Evolutionary conservation across 805 yeast species (phyloP).

Genomic region (Isabelozyma heimii): DNA sequence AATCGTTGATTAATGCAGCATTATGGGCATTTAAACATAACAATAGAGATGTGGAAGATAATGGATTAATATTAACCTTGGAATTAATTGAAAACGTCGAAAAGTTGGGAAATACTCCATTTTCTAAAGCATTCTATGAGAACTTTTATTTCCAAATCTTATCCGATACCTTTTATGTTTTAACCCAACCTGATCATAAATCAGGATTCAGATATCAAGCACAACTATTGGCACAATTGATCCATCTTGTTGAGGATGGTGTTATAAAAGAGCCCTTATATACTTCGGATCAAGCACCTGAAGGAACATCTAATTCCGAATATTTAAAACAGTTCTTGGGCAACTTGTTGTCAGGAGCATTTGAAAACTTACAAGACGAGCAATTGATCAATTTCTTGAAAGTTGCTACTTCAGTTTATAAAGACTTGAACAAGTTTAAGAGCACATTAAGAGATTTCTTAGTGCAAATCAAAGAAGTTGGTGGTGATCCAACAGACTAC

Average conservation of each 20-base stretch:
- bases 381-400: conserved; percentile 80
- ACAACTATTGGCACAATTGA: conserved; percentile 75
- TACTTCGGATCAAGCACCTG: conserved; percentile 75
- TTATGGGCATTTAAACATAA: conserved; percentile 98
- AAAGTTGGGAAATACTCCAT: conserved; percentile 63
- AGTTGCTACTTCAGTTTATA: conserved; percentile 71
- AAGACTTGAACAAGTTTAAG: conserved; percentile 72
- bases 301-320: conserved; percentile 77
- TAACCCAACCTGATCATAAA: conserved; percentile 96
- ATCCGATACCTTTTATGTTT: conserved; percentile 87
- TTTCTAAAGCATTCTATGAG: conserved; percentile 82
- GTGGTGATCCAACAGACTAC: conserved; percentile 94
- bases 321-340: conserved; percentile 80
- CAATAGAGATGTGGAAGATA: conserved; percentile 93
- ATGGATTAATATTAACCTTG: conserved; percentile 79
- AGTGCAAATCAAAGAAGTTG: conserved; percentile 92
- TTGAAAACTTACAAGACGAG: conserved; percentile 82
- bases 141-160: conserved; percentile 86
- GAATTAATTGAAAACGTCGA: conserved; percentile 86
- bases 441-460: conserved; percentile 90
- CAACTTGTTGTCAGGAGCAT: conserved; percentile 80
- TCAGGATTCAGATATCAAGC: conserved; percentile 92
- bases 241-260: conserved; percentile 76
- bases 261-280: conserved; percentile 78
- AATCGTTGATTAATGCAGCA: conserved; percentile 86